Evolutionary conservation across 202 grass and related monocot genomes (phyloP), one percentile per base, ranked within the genome.

Genomic region (Sporobolus alterniflorus): DNA sequence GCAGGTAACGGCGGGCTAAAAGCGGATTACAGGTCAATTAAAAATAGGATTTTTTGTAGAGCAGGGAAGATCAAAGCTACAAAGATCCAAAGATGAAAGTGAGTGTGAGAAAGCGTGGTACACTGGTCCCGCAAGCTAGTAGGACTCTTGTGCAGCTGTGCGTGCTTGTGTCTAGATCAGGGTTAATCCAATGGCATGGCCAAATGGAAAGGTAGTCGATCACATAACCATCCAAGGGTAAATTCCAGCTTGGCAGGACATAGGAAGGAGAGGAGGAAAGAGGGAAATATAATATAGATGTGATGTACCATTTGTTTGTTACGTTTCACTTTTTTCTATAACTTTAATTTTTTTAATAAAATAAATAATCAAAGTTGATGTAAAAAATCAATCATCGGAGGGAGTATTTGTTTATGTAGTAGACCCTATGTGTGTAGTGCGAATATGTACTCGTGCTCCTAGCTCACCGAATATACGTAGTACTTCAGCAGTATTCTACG

Each of bases 51-150:
- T 41, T 88, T 83, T 83, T 67, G 32, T 7, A 68, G 41, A 21
- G 32, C 29, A 33, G 46, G 65, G 56, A 68, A 72, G 68, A 86
- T 64, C 16, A 74, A 75, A 69, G 73, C 74, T 78, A 82, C 67
- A 82, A 67, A 67, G 78, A 86, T 86, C 83, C 78, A 86, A 90
- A 73, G 78, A 80, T 79, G 51, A 74, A 80, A 78, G 50, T 55
- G 7, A 73, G 49, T 13, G 30, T 20, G 51, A 16, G 15, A 59
- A 82, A 61, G 49, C 36, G 60, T 62, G 67, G 59, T 65, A 54
- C 73, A n/a, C 36, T 82, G 79, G 80, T 83, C 88, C 78, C 51
- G 43, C 88, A 87, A 32, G 28, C 5, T 30, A 17, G 46, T 48
- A 74, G 43, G 47, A 46, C 62, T 69, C 50, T 22, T 86, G 50